Evolutionary conservation across 768 basidiomycete genomes (phyloP), one percentile per base, ranked within the genome.

Genomic region (Agaricus bisporus): DNA sequence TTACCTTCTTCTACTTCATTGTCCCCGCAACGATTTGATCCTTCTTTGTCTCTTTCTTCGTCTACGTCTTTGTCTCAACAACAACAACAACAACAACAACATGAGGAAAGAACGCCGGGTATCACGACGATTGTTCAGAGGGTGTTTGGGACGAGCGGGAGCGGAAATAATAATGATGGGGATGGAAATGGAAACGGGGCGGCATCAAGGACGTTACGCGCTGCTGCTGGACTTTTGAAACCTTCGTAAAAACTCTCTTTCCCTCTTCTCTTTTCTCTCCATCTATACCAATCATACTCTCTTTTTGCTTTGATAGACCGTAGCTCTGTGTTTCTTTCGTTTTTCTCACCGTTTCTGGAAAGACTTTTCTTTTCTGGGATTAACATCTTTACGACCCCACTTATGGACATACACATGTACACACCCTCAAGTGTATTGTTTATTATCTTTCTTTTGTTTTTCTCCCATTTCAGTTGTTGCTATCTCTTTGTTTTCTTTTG

Each of bases 1-100:
- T 41, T 54, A 14, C 52, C 52, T 32, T 15, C 52, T 41, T 15
- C 41, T 48, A 18, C 57, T 54, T 8, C 56, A 8, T 48, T 54
- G 25, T 38, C 52, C 9, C 52, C 52, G 41, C 52, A 54, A 29
- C 35, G 52, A 10, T 41, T 54, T 20, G 38, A 47, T 41, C 52
- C 52, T 54, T 17, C 15, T 32, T 32, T 32, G 32, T 32, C 22
- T 22, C 22, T 22, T 4, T 22, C 22, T 22, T 22, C 22, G 22
- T 22, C 22, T 22, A 2, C 22, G 22, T 22, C 22, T 22, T n/a
- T n/a, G n/a, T n/a, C 29, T 29, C 29, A 29, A 10, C 29, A 29
- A 43, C 41, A 22, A 22, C 28, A 43, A 18, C 50, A 51, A 51
- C 14, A 41, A 12, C 52, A 54, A 38, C 45, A 47, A 17, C 10